Evolutionary conservation across 2,329 filamentous ascomycete genomes (phyloP).

Genomic region (Fusarium verrucosum): DNA sequence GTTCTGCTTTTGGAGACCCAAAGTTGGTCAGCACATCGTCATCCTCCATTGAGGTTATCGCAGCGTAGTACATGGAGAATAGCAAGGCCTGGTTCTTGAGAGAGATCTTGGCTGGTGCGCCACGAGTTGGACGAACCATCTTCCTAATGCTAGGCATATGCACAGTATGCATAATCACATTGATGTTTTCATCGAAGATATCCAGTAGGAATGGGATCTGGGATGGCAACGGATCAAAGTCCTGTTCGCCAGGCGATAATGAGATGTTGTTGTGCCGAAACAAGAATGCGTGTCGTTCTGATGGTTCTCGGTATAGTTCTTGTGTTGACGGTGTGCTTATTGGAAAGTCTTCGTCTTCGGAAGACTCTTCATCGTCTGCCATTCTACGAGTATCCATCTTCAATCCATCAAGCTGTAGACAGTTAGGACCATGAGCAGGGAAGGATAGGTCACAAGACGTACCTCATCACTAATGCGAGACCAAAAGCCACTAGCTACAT

Average conservation of each 20-base stretch:
- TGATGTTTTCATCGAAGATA: constrained; percentile 62
- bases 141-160: constrained; percentile 56
- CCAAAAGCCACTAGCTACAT: constrained; percentile 65
- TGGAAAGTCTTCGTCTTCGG: constrained; percentile 50
- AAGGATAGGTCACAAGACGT: constrained; percentile 10
- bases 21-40: constrained; percentile 63
- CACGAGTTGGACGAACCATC: constrained; percentile 49
- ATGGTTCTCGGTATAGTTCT: constrained; percentile 54
- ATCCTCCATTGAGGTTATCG: constrained; percentile 65
- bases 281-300: constrained; percentile 61
- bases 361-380: constrained; percentile 44
- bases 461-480: constrained; percentile 66
- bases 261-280: constrained; percentile 57
- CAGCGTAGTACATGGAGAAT: constrained; percentile 67
- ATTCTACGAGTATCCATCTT: constrained; percentile 53
- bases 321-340: constrained; percentile 47
- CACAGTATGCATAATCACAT: constrained; percentile 54
- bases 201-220: constrained; percentile 64
- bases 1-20: constrained; percentile 56
- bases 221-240: constrained; percentile 62
- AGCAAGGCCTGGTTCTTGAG: constrained; percentile 62
- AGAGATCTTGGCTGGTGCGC: constrained; percentile 47
- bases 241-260: constrained; percentile 46
- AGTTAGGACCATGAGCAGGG: background rate
- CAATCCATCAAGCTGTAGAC: constrained; percentile 54